Conservation (phyloP, 2,329 filamentous ascomycete species). For the Colletotrichum sp. region DNA sequence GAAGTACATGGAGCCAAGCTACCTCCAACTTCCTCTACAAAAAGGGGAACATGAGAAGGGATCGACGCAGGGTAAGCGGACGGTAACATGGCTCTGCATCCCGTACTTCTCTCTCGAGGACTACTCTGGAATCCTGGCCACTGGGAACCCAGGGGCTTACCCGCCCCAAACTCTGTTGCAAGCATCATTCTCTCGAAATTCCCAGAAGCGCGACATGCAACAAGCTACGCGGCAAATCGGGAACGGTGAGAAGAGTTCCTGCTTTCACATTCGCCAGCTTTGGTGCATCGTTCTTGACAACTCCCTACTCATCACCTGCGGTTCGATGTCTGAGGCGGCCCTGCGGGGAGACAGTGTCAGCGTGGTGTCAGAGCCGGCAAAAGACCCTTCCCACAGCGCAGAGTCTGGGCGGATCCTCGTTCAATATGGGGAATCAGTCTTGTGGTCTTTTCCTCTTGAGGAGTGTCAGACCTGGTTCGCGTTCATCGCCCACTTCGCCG, state of each 20-base stretch:
- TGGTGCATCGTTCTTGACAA: slow-evolving; percentile 52
- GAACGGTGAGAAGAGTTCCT: slow-evolving; percentile 36
- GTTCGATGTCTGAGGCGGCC: slow-evolving; percentile 35
- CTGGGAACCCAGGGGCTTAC: slow-evolving; percentile 36
- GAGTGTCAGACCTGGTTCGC: slow-evolving; percentile 49
- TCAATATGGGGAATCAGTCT: slow-evolving; percentile 33
- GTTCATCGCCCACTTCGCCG: slow-evolving; percentile 45
- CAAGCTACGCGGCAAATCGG: slow-evolving; percentile 48
- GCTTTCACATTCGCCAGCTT: slow-evolving; percentile 52
- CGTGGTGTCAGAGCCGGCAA: slow-evolving; percentile 30
- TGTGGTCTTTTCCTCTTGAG: slow-evolving; percentile 41
- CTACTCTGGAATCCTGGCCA: slow-evolving; percentile 41
- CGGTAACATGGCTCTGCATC: slow-evolving; percentile 46
- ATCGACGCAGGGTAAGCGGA: slow-evolving; percentile 17
- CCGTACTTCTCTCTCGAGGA: slow-evolving; percentile 52
- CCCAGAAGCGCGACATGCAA: slow-evolving; percentile 45
- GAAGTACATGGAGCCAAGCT: slow-evolving; percentile 44
- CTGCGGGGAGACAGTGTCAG: slow-evolving; percentile 37
- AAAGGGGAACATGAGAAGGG: slow-evolving; percentile 22
- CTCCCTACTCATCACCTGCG: slow-evolving; percentile 45
- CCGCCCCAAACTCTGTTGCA: slow-evolving; percentile 49
- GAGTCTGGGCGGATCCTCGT: slow-evolving; percentile 34
- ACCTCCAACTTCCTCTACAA: slow-evolving; percentile 38
- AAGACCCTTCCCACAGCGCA: slow-evolving; percentile 19
- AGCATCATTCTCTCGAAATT: slow-evolving; percentile 42